Base-by-base conservation (phyloP, 441 rosid genomes). In the Populus hybrid region DNA sequence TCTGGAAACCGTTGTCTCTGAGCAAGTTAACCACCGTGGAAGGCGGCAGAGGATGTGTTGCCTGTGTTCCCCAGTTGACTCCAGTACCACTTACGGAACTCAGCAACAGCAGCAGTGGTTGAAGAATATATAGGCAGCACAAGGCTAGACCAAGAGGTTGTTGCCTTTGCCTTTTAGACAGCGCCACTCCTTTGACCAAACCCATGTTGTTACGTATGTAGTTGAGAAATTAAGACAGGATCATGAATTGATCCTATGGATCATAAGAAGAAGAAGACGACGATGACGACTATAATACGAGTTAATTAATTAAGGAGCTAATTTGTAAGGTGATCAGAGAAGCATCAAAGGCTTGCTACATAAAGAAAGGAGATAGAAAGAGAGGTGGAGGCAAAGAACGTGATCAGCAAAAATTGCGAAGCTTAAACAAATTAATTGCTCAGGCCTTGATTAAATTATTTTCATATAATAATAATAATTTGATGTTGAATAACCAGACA, bases 11-110 rank as follows among this genome's bases (percentile, higher is more conserved):
- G 56, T 90, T 93, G 71, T 89, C 94, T 68, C 82, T 89, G 69
- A 93, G 78, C 77, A 93, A 85, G 73, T 75, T 85, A 12, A 93
- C 96, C 4, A 83, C 88, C n/a, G 90, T 87, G 69, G 70, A 61
- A 2, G 97, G 88, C 7, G 85, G 90, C 36, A 90, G 70, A 4
- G 93, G 92, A 67, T 93, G 97, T 29, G 94, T 86, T 8, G 88
- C 82, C 73, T 87, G 89, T 35, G 85, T 74, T 2, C 96, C 97
- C 97, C 97, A 93, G 82, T 91, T 93, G 79, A 84, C 80, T 28
- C 85, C 93, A 71, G 87, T 77, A 64, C 91, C 92, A 64, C 36
- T 38, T 2, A 42, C 73, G 8, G 71, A 28, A 68, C 42, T 36
- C 71, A 66, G 14, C 69, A 66, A 16, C 56, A 45, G 56, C 56